Conservation (phyloP, 2,329 filamentous ascomycete species). For the Phialophora tarda region DNA sequence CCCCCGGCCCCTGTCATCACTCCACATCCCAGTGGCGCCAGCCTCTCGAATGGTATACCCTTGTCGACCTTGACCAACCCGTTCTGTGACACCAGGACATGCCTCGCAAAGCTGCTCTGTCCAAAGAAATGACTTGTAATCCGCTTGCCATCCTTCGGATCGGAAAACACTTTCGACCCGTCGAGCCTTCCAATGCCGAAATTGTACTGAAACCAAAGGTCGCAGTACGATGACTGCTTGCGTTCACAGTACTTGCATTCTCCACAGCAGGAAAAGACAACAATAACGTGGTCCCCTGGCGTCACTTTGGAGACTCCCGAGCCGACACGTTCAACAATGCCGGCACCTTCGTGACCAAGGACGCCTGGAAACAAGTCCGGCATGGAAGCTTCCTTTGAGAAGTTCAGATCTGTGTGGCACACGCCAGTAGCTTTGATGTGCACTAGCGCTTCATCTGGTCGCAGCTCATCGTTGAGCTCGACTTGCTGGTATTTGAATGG, state of each 20-base stretch:
- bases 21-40: conserved; percentile 43
- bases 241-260: conserved; percentile 38
- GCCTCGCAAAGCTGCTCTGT: conserved; percentile 42
- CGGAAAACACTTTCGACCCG: conserved; percentile 35
- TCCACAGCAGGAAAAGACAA: conserved; percentile 37
- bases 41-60: conserved; percentile 34
- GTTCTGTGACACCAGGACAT: conserved; percentile 40
- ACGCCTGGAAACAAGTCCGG: conserved; percentile 67
- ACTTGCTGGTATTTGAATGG: conserved; percentile 64
- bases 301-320: conserved; percentile 68
- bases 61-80: conserved; percentile 39
- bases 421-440: conserved; percentile 89
- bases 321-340: conserved; percentile 60
- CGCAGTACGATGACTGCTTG: conserved; percentile 38
- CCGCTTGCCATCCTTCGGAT: conserved; percentile 18
- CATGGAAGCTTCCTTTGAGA: conserved; percentile 35
- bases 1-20: conserved; percentile 45
- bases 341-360: conserved; percentile 61
- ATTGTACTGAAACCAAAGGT: conserved; percentile 40
- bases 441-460: conserved; percentile 85
- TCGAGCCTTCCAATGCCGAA: conserved; percentile 37
- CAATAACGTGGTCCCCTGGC: conserved; percentile 86
- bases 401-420: conserved; percentile 81
- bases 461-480: conserved; percentile 70
- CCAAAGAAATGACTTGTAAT: conserved; percentile 42